These are phyloP conservation scores for Pyrrhoderma lamaoense DNA, from an alignment of 1,284 basidiomycete genomes.

Conservation along the genomic window DNA sequence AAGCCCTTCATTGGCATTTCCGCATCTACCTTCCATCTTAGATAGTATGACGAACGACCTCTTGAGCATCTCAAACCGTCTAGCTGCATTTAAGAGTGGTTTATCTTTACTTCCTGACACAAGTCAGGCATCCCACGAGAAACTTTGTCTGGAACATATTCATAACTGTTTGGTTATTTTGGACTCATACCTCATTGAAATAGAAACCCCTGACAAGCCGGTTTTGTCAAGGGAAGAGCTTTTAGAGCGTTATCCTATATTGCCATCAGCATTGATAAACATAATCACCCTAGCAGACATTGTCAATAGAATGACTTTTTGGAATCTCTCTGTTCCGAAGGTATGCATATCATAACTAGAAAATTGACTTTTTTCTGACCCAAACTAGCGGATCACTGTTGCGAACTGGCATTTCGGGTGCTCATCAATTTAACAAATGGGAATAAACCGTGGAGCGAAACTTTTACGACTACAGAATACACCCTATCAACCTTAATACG, in stretches of 20 bases:
- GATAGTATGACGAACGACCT: conserved; percentile 34
- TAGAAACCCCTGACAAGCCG: conserved; percentile 16
- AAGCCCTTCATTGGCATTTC: conserved; percentile 31
- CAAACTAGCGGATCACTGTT: conserved; percentile 37
- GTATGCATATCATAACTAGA: not conserved
- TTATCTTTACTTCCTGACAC: conserved; percentile 32
- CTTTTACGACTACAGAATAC: conserved; percentile 36
- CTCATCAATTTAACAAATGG: conserved; percentile 64
- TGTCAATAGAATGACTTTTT: conserved; percentile 21
- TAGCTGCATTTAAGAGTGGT: conserved; percentile 36
- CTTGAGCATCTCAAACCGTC: conserved; percentile 30
- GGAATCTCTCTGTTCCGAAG: conserved; percentile 4
- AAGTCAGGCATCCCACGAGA: conserved; percentile 23
- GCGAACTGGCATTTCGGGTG: conserved; percentile 52
- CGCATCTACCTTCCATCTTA: conserved; percentile 33
- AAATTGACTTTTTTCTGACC: not conserved
- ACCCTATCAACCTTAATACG: conserved; percentile 42
- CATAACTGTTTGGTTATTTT: conserved; percentile 52
- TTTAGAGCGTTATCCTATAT: conserved; percentile 11
- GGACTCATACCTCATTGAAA: conserved; percentile 49
- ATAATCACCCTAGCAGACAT: conserved; percentile 37
- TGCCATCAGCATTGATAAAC: conserved; percentile 35
- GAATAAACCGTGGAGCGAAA: conserved; percentile 45
- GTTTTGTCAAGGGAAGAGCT: conserved; percentile 2
- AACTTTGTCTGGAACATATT: conserved; percentile 39